Conservation (phyloP, 768 basidiomycete genomes). For the Chalciporus piperatus region DNA sequence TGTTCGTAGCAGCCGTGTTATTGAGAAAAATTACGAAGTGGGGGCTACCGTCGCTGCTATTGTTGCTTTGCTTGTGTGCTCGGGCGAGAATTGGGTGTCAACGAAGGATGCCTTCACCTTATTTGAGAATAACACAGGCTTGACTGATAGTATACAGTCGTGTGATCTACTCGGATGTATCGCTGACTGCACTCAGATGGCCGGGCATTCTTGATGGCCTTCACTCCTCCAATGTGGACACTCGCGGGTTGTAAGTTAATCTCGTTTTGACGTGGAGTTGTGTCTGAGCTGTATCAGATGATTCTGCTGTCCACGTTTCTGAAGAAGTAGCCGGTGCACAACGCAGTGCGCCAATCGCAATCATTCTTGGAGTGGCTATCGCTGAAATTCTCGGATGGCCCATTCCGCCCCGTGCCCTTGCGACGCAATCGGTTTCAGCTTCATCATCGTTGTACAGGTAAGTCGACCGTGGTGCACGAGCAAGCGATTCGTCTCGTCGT, state of each 20-base stretch:
- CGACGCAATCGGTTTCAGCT: constrained; percentile 54
- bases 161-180: no score
- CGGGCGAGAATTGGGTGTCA: constrained; percentile 58
- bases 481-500: neutral
- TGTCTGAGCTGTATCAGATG: constrained; percentile 41
- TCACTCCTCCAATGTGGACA: constrained; percentile 79
- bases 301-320: constrained; percentile 73
- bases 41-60: constrained; percentile 66
- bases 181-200: constrained; percentile 30
- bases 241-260: constrained; percentile 50
- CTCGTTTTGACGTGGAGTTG: no score
- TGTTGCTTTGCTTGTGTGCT: constrained; percentile 53
- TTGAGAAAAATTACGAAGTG: neutral
- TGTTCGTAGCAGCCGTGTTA: no score
- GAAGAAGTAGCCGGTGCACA: constrained; percentile 69
- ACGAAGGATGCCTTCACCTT: constrained; percentile 65
- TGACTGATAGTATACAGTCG: constrained; percentile 38
- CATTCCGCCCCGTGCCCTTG: no score
- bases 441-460: constrained; percentile 63
- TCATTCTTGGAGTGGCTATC: constrained; percentile 57
- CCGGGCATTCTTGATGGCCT: constrained; percentile 72
- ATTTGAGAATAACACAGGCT: constrained; percentile 71
- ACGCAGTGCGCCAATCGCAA: constrained; percentile 64
- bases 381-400: constrained; percentile 63
- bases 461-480: neutral